Evolutionary conservation across 495 filamentous ascomycete species (phyloP).

Genomic region (Staphylotrichum tortipilum): DNA sequence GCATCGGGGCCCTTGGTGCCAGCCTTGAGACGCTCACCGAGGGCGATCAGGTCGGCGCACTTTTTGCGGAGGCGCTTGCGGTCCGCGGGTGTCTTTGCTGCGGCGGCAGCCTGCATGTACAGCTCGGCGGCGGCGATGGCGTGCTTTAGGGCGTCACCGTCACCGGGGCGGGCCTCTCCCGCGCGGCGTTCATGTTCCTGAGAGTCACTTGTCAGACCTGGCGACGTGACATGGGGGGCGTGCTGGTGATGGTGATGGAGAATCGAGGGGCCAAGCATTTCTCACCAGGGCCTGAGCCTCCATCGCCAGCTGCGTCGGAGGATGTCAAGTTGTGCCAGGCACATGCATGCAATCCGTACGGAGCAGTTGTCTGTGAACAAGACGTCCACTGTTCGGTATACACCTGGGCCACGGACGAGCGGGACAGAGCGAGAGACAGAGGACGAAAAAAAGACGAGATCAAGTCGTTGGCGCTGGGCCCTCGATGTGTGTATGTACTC

Average conservation of each 20-base stretch:
- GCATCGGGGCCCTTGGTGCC: slow-evolving; percentile 16
- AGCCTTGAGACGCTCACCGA: slow-evolving; percentile 66
- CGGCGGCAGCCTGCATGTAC: slow-evolving; percentile 63
- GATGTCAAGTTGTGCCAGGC: not conserved
- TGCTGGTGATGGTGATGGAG: too few relatives aligned
- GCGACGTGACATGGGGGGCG: too few relatives aligned
- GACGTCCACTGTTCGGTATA: too few relatives aligned
- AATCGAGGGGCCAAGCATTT: not conserved
- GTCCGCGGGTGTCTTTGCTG: slow-evolving; percentile 44
- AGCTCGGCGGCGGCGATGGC: slow-evolving; percentile 67
- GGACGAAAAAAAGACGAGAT: too few relatives aligned
- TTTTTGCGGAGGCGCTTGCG: slow-evolving; percentile 52
- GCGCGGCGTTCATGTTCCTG: slow-evolving; percentile 54
- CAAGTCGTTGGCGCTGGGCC: too few relatives aligned
- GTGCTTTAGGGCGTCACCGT: slow-evolving; percentile 59
- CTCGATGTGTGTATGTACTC: too few relatives aligned
- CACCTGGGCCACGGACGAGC: too few relatives aligned
- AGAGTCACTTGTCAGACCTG: slow-evolving; percentile 11
- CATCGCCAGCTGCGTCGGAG: slow-evolving; percentile 8
- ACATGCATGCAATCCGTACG: too few relatives aligned
- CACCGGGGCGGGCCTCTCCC: too few relatives aligned
- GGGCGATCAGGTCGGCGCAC: slow-evolving; percentile 55
- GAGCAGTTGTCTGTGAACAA: too few relatives aligned
- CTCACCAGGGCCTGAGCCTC: slow-evolving; percentile 20
- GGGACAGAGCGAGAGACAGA: too few relatives aligned